Base-by-base conservation (phyloP, 805 yeast genomes). In the Lipomyces oligophaga region DNA sequence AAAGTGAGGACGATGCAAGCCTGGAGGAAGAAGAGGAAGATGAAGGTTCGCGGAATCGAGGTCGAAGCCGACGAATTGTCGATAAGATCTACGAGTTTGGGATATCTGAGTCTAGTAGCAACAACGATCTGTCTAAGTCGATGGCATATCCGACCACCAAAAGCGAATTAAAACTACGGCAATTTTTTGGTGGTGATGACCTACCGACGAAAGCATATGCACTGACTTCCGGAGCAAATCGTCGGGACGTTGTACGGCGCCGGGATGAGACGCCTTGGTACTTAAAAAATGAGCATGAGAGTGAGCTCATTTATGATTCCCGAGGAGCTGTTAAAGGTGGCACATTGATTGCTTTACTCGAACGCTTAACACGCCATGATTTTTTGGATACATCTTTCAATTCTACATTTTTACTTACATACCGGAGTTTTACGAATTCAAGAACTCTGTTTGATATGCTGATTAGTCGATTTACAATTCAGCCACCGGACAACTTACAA, bases 401-500 rank as follows among this genome's bases (percentile, higher is more conserved):
- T 58, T 69, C 81, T 4, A 76, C 87, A 0, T 78, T 90, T 68
- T 66, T 90, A 48, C 69, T 80, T n/a, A 80, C 94, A 0, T 86
- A 86, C 64, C 71, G 83, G 31, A 80, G 90, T 25, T 85, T 89
- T 62, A 76, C 82, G 68, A 73, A 83, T 2, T 74, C 93, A 2
- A 65, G 75, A 7, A 82, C 79, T 43, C 69, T 89, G 30, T 68
- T 85, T 38, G 73, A 73, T 21, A 62, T 76, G 41, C 67, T 86
- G 54, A 75, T 83, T 27, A 72, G 73, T 27, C 71, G 94, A 45
- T 90, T 81, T 66, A 75, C 81, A 45, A 66, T 78, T 13, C 78
- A 77, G 52, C 93, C 96, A 19, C 96, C 96, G 0, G 96, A 85
- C 59, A 95, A 94, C 0, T 67, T 90, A 49, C 78, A 85, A 49